These are phyloP conservation scores for Amauroascus verrucosus DNA, from an alignment of 2,329 filamentous ascomycete species.

Conservation along the genomic window DNA sequence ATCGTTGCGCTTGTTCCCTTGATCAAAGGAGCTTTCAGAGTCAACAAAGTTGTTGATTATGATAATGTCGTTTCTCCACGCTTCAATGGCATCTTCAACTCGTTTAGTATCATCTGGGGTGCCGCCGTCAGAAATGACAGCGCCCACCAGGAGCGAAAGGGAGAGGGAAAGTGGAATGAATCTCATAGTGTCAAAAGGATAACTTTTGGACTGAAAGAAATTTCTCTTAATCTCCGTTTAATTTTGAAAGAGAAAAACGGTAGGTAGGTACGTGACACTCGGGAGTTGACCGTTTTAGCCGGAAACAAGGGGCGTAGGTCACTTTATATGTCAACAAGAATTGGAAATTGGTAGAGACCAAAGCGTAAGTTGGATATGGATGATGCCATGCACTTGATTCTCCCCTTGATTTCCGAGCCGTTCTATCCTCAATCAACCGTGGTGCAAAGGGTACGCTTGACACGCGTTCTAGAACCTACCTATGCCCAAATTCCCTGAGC, in stretches of 20 bases:
- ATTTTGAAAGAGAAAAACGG: neutral
- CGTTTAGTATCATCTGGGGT: neutral
- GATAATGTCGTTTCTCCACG: constrained; percentile 1
- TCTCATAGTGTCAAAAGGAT: neutral
- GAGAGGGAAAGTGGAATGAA: neutral
- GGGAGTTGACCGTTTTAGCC: neutral
- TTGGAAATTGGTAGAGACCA: no score
- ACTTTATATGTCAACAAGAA: neutral
- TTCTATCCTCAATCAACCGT: neutral
- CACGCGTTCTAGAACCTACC: neutral
- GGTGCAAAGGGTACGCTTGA: neutral
- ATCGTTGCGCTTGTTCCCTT: neutral
- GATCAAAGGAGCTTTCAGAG: neutral
- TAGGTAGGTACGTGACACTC: no score
- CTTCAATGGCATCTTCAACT: constrained; percentile 3
- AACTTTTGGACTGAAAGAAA: neutral
- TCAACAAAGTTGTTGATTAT: constrained; percentile 4
- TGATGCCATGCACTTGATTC: constrained; percentile 1
- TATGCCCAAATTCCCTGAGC: neutral
- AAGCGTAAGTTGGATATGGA: neutral
- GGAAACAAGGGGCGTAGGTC: neutral
- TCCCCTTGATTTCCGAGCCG: neutral
- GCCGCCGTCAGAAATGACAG: neutral
- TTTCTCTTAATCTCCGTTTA: neutral
- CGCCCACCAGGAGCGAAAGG: neutral